phyloP scores from a whole-genome alignment of 2,329 filamentous ascomycete species.

The Dactylella cylindrospora region DNA sequence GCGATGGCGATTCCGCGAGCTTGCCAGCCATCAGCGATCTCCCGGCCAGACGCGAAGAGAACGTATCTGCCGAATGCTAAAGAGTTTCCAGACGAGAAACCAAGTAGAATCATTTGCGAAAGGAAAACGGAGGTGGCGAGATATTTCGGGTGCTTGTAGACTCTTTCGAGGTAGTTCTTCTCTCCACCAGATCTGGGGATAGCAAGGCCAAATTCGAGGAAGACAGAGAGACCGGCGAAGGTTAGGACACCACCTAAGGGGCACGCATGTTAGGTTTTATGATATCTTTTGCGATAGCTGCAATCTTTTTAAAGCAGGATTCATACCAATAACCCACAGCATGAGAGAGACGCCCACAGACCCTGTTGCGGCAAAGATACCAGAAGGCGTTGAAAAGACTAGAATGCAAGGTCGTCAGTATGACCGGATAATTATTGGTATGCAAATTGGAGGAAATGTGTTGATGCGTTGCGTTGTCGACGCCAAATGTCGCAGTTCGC shows the following conservation, averaged over 20 bases:
- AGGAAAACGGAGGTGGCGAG: constrained; percentile 63
- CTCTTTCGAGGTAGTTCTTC: constrained; percentile 68
- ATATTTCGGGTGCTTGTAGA: constrained; percentile 62
- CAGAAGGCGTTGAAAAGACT: constrained; percentile 61
- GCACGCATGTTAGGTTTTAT: not conserved
- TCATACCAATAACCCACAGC: constrained; percentile 59
- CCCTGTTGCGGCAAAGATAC: constrained; percentile 60
- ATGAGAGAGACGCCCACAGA: constrained; percentile 60
- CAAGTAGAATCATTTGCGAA: constrained; percentile 64
- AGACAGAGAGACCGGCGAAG: constrained; percentile 63
- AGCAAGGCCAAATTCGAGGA: constrained; percentile 65
- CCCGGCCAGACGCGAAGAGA: constrained; percentile 59
- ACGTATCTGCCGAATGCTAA: constrained; percentile 63
- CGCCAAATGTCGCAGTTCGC: not conserved
- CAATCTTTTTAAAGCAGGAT: no score
- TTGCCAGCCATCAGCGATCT: constrained; percentile 59
- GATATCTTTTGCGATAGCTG: no score
- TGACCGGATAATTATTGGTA: not conserved
- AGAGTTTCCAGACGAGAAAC: constrained; percentile 63
- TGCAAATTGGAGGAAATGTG: not conserved
- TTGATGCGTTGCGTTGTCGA: constrained; percentile 4
- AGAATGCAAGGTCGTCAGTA: not conserved
- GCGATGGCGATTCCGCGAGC: constrained; percentile 61
- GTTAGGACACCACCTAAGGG: constrained; percentile 58
- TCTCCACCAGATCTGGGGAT: constrained; percentile 66